A percentile compares a stretch with the other conserved stretches of the same genome.
These are phyloP conservation scores for Sphaceloma murrayae DNA, from an alignment of 2,329 filamentous ascomycete genomes.

Conservation along the genomic window DNA sequence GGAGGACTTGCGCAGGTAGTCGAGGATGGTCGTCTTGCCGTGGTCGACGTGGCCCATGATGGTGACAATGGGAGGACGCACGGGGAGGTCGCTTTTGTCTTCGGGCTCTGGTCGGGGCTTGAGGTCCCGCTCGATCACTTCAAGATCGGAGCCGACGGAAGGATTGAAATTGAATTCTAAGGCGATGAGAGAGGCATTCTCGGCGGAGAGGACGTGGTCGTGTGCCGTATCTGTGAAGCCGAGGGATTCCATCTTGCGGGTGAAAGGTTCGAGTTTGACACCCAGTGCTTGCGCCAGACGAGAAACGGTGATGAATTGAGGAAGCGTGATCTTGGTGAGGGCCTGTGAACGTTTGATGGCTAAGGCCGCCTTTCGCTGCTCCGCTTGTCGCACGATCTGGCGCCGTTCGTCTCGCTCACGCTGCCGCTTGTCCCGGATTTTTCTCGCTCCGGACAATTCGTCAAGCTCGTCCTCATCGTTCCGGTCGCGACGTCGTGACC, in stretches of 20 bases:
- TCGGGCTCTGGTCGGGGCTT: constrained; percentile 52
- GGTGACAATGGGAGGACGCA: constrained; percentile 83
- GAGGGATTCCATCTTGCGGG: constrained; percentile 66
- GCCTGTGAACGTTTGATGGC: constrained; percentile 28
- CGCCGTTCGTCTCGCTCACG: constrained; percentile 21
- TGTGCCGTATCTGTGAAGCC: constrained; percentile 79
- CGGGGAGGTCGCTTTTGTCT: constrained; percentile 58
- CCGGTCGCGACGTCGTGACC: constrained; percentile 16
- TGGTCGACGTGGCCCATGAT: constrained; percentile 99
- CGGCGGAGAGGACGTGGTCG: constrained; percentile 80
- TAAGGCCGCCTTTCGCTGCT: constrained; percentile 20
- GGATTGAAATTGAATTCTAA: constrained; percentile 91
- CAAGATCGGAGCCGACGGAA: constrained; percentile 49
- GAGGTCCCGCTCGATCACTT: constrained; percentile 59
- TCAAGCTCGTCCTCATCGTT: constrained; percentile 17
- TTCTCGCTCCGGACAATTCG: constrained; percentile 18
- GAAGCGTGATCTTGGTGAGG: constrained; percentile 61
- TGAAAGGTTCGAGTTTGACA: constrained; percentile 60
- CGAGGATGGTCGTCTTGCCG: constrained; percentile 91
- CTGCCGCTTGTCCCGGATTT: constrained; percentile 20
- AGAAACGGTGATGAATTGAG: constrained; percentile 83
- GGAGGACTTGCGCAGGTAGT: constrained; percentile 86
- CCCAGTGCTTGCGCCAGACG: constrained; percentile 69
- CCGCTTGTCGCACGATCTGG: constrained; percentile 23
- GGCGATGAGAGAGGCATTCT: constrained; percentile 81